A percentile compares a stretch with the other conserved stretches of the same genome.
These are phyloP conservation scores for Saitozyma sp. DNA, from an alignment of 768 basidiomycete genomes.

Conservation along the genomic window DNA sequence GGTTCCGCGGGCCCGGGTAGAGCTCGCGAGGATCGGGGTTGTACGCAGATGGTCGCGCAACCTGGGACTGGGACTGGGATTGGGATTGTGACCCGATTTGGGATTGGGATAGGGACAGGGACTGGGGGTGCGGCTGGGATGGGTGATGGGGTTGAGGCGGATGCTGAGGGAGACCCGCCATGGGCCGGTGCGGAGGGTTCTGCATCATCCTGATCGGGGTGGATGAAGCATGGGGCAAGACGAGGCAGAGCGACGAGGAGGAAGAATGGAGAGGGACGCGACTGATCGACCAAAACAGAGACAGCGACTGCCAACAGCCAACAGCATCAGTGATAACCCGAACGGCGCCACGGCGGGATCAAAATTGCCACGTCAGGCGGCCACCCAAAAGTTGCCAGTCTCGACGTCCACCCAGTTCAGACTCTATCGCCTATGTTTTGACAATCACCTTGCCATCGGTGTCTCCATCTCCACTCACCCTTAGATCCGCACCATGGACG, in stretches of 20 bases:
- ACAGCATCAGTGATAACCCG: background rate
- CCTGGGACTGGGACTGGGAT: too few species aligned
- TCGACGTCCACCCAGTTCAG: slow-evolving; percentile 5
- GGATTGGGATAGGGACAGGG: too few species aligned
- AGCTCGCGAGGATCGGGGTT: slow-evolving; percentile 60
- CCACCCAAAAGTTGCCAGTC: background rate
- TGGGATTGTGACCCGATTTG: too few species aligned
- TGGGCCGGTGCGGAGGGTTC: slow-evolving; percentile 3
- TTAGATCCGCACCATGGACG: slow-evolving; percentile 59
- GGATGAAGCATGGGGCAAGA: background rate
- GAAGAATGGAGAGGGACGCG: background rate
- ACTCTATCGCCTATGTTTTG: background rate
- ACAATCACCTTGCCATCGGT: background rate
- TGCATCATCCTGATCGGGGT: background rate
- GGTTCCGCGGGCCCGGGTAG: slow-evolving; percentile 73
- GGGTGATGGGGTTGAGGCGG: background rate
- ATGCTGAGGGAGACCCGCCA: slow-evolving; percentile 15
- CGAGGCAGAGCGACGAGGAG: background rate
- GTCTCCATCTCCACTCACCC: background rate
- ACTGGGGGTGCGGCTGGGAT: background rate
- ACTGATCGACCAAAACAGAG: background rate
- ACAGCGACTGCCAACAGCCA: too few species aligned
- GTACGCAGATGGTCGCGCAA: slow-evolving; percentile 9
- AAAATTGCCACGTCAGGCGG: slow-evolving; percentile 8
- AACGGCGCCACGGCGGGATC: background rate